Conservation (phyloP, 495 filamentous ascomycete genomes). For the Daldinia loculata region DNA sequence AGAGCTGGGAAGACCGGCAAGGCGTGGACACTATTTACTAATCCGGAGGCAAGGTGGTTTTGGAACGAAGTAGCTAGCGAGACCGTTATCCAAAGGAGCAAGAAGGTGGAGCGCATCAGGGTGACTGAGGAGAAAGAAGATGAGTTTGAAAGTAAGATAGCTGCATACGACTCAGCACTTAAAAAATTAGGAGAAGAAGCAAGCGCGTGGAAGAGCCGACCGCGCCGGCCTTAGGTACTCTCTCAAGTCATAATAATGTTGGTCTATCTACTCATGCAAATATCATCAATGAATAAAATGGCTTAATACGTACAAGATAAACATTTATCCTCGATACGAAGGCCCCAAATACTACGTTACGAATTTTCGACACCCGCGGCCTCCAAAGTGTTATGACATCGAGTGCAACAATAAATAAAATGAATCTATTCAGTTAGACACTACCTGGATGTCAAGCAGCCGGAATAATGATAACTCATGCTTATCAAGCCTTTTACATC, state of each 20-base stretch:
- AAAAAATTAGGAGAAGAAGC: conserved; percentile 59
- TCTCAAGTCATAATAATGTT: neutral
- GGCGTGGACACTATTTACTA: conserved; percentile 83
- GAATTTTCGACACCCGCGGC: neutral
- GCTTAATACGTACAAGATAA: neutral
- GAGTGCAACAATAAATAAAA: neutral
- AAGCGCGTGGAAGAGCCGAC: conserved; percentile 19
- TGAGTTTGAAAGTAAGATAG: conserved; percentile 62
- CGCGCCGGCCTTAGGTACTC: neutral
- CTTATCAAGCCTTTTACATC: neutral
- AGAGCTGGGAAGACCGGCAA: conserved; percentile 78
- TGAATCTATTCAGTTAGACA: neutral
- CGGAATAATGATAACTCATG: neutral
- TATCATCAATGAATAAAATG: neutral
- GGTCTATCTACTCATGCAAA: neutral
- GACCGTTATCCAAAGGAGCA: conserved; percentile 44
- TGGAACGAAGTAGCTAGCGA: conserved; percentile 74
- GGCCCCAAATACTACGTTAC: neutral
- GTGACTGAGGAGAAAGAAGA: conserved; percentile 63
- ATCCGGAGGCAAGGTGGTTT: conserved; percentile 86
- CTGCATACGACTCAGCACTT: conserved; percentile 69
- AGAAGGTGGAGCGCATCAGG: conserved; percentile 51
- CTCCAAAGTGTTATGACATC: neutral
- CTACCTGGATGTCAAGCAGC: neutral
- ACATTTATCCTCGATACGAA: neutral